phyloP scores from a whole-genome alignment of 768 basidiomycete genomes.

The Thelephora ganbajun region DNA sequence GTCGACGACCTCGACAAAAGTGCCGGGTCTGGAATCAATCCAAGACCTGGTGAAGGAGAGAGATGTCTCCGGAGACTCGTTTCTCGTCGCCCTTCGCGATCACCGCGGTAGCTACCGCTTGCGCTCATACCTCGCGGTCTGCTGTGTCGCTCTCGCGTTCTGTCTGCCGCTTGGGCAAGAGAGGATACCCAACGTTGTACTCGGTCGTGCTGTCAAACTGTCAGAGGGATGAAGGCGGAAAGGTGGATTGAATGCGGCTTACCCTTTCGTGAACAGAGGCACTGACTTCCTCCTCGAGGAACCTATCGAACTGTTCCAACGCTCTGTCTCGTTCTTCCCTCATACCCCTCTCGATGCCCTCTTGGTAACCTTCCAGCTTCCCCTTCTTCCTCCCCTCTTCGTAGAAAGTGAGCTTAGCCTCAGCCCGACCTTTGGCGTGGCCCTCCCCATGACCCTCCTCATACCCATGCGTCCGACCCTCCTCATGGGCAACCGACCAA shows the following conservation, averaged over 20 bases:
- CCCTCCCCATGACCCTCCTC: slow-evolving; percentile 34
- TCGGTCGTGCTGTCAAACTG: too few species aligned
- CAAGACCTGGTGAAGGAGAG: too few species aligned
- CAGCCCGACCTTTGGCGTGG: slow-evolving; percentile 19
- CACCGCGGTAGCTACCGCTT: too few species aligned
- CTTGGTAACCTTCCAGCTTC: slow-evolving; percentile 20
- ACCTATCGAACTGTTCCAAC: slow-evolving; percentile 42
- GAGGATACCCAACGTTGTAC: too few species aligned
- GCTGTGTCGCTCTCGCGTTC: too few species aligned
- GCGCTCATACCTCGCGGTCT: too few species aligned
- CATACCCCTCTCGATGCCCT: slow-evolving; percentile 24
- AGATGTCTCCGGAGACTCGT: too few species aligned
- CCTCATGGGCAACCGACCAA: slow-evolving; percentile 7
- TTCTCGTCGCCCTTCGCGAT: too few species aligned
- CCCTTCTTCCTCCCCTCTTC: slow-evolving; percentile 23
- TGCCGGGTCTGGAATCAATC: too few species aligned
- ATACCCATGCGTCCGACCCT: slow-evolving; percentile 31
- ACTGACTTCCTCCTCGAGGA: slow-evolving; percentile 31
- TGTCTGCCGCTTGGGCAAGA: too few species aligned
- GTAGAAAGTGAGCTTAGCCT: slow-evolving; percentile 14
- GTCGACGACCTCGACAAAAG: too few species aligned
- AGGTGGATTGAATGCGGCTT: background rate
- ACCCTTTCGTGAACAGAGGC: background rate
- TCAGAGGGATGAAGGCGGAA: too few species aligned
- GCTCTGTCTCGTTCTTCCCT: slow-evolving; percentile 40